Evolutionary conservation across 352 stramenopile genomes (phyloP), one percentile per base, ranked within the genome.

Genomic region (Phytophthora sp.): DNA sequence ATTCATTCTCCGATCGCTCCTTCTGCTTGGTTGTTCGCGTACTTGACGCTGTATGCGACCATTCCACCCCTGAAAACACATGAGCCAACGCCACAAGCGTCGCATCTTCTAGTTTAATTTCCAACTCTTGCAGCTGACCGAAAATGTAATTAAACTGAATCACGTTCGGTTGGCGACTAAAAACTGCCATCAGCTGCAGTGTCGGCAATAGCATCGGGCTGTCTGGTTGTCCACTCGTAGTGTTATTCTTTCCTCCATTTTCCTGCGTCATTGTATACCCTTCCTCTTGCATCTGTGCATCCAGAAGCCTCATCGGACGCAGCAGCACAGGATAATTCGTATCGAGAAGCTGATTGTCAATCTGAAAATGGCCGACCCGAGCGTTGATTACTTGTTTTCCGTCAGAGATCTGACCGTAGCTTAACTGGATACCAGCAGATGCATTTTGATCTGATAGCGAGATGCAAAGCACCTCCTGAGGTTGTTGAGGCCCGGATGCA

Each of bases 101-200:
- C 20, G 85, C 85, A 43, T 95, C 87, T 66, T 95, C 87, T 1
- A 95, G 37, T 30, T 95, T 95, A 35, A 95, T 89, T 58, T 93
- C 84, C n/a, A 95, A 63, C 46, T 95, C 87, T 60, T 95, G 87
- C 17, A 95, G 72, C 45, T 95, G 87, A 4, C 79, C 84, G 58
- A 95, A 95, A 37, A 95, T 92, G 67, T 95, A 95, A 46, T 95
- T 84, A 31, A 95, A 92, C 43, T 92, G 80, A 17, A 93, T 68
- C 30, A 95, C 69, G 15, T 80, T 86, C 0, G 78, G 64, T 31
- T 88, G 79, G 17, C 73, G 72, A 31, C 69, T 74, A 48, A 91
- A 89, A 3, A 95, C 87, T 17, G 76, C 75, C 87, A 93, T 95
- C 4, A 92, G 61, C 52, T 95, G 87, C 44, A 95, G 72, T 8